Base-by-base conservation (phyloP, 176 grass and related monocot species). In the Pontederia paniculata region DNA sequence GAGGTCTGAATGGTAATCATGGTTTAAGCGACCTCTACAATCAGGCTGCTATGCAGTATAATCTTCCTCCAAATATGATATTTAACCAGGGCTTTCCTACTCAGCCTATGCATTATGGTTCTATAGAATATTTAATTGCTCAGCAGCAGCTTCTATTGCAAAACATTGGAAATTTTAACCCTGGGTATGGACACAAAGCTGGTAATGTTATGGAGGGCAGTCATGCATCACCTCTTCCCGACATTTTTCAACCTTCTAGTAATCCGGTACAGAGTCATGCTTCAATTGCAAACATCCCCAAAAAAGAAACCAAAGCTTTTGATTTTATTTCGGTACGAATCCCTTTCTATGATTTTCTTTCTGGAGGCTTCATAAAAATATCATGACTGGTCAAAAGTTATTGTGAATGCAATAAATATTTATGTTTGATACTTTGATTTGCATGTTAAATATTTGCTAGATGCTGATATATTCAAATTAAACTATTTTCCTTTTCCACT, bases 241-340 rank as follows among this genome's bases (percentile, higher is more conserved):
- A 99, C 82, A 80, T 93, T 69, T 99, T 99, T 54, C 85, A 93
- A 61, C 45, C 12, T 71, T 54, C 70, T 50, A 93, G 59, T 65
- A 93, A 84, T 70, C 74, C 85, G 72, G 80, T 76, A 37, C 87
- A 74, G 69, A 89, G 59, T 65, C 80, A 88, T 76, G 72, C 76
- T 77, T 21, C 86, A 9, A 77, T 78, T 57, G 52, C 67, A 59
- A 81, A 66, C 51, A 93, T 53, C 58, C 59, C 80, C 7, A 99
- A 84, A 66, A 81, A 93, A 43, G 94, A 93, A 23, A 99, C 78
- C 17, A 99, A 77, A 84, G 94, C 94, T 82, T 99, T 99, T 73
- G 94, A 99, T 84, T 99, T 99, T 75, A 80, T 99, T 58, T 85
- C 83, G 76, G 94, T 99, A 99, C 64, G 78, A 49, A 15, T 52